Conservation (phyloP, 2,329 filamentous ascomycete species). For the Fusarium phyllophilum region DNA sequence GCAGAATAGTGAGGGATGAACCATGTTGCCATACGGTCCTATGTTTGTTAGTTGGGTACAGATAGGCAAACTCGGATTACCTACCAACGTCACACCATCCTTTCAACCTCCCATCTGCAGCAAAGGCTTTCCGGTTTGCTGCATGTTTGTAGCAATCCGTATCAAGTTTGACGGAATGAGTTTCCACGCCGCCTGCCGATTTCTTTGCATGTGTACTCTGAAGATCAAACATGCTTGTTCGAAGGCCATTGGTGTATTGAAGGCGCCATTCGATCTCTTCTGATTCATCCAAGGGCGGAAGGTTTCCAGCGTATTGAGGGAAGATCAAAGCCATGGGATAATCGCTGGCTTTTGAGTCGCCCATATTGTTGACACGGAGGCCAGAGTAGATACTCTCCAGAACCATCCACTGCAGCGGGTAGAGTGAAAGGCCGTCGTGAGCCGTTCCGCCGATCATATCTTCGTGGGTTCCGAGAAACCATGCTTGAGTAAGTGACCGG, state of each 20-base stretch:
- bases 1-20: constrained; percentile 40
- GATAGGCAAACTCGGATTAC: background rate
- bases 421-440: constrained; percentile 37
- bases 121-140: constrained; percentile 32
- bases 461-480: constrained; percentile 40
- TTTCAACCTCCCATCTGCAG: constrained; percentile 5
- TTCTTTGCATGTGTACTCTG: constrained; percentile 29
- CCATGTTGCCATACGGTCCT: constrained; percentile 35
- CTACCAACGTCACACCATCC: constrained; percentile 30
- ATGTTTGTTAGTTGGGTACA: background rate
- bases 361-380: constrained; percentile 1
- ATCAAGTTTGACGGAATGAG: constrained; percentile 33
- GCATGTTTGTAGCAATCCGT: constrained; percentile 28
- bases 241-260: constrained; percentile 31
- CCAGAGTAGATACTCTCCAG: constrained; percentile 36
- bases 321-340: constrained; percentile 33
- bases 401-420: constrained; percentile 41
- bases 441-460: constrained; percentile 36
- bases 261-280: constrained; percentile 43
- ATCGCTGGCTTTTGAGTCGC: background rate
- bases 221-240: constrained; percentile 41
- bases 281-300: constrained; percentile 35
- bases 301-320: constrained; percentile 38
- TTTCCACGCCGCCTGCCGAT: constrained; percentile 1
- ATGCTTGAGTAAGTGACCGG: constrained; percentile 35